Conservation (phyloP, 129 eudicot genomes). For the Mikania micrantha region DNA sequence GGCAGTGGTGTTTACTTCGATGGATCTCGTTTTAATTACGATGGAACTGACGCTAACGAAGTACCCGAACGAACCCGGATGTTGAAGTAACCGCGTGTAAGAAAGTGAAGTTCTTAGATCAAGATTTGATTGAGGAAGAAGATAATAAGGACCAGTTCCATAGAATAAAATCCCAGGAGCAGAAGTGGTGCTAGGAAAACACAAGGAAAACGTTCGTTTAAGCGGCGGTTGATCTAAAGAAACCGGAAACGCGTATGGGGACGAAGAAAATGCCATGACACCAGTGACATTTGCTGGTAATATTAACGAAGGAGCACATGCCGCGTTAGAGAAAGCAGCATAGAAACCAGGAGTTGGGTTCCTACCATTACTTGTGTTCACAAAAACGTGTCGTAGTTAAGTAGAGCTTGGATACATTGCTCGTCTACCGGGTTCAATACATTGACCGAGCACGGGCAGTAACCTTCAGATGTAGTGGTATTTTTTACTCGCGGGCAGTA, state of each 20-base stretch:
- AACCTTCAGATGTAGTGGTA: slow-evolving; percentile 14
- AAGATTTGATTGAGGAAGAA: slow-evolving; percentile 19
- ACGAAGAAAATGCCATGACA: slow-evolving; percentile 26
- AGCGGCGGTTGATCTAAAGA: slow-evolving; percentile 8
- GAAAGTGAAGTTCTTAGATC: slow-evolving; percentile 2
- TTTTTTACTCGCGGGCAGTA: slow-evolving; percentile 18
- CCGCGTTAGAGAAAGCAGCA: slow-evolving; percentile 16
- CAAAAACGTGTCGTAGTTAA: slow-evolving; percentile 17
- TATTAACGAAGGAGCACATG: slow-evolving; percentile 14
- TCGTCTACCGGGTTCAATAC: slow-evolving; percentile 18
- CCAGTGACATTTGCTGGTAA: slow-evolving; percentile 17
- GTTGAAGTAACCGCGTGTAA: slow-evolving; percentile 1
- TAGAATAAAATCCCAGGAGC: slow-evolving; percentile 33
- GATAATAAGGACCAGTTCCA: slow-evolving; percentile 37
- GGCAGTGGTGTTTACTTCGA: neutral
- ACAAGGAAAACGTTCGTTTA: slow-evolving; percentile 19
- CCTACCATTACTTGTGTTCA: slow-evolving; percentile 19
- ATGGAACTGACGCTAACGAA: slow-evolving; percentile 18
- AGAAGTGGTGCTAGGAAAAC: slow-evolving; percentile 27
- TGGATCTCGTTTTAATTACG: slow-evolving; percentile 22
- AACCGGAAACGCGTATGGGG: slow-evolving; percentile 23
- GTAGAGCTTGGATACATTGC: slow-evolving; percentile 2
- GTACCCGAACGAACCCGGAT: slow-evolving; percentile 7
- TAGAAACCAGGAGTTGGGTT: slow-evolving; percentile 12
- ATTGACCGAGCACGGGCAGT: slow-evolving; percentile 19